Base-by-base conservation (phyloP, 78 protist species). In the Abeoforma whisleri region DNA sequence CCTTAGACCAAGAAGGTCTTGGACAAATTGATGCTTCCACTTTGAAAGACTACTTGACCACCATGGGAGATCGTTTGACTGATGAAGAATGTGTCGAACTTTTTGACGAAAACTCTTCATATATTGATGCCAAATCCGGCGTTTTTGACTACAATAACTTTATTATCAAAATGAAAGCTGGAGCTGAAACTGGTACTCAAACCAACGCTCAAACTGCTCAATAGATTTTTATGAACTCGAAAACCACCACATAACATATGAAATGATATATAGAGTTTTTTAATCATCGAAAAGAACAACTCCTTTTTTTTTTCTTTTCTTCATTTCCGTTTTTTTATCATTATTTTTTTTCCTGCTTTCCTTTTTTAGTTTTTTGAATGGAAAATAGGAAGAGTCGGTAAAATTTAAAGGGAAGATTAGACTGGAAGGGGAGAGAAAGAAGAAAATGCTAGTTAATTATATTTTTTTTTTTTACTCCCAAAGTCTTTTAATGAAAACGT, bases 1-100 rank as follows among this genome's bases (percentile, higher is more conserved):
- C 92, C 62, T 93, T 93, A 68, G 96, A 93, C 70, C 87, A 84
- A 57, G 92, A 90, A 68, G 68, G 89, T 70, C 85, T 88, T 28
- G 96, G 96, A 84, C 81, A 35, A 32, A 84, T 93, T 40, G 22
- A 85, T 25, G 88, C 87, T 76, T 81, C 89, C 39, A 84, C 80
- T 16, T 40, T 86, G 32, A 39, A 79, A 28, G 89, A 86, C 40
- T 1, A 36, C 28, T 79, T 86, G 32, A 86, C 76, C 33, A 77
- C 85, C 23, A 76, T 77, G 89, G 89, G 89, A n/a, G 84, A 86
- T 70, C 89, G 89, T 35, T n/a, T 86, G 73, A 86, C 89, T 1
- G 48, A 86, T 40, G 89, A 86, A 5, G 84, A 86, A 76, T 57
- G 40, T 22, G 19, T 48, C 1, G 68, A 5, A 57, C 39, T 79